Base-by-base conservation (phyloP, 257 asterid genomes). In the Solanum lignicaule region DNA sequence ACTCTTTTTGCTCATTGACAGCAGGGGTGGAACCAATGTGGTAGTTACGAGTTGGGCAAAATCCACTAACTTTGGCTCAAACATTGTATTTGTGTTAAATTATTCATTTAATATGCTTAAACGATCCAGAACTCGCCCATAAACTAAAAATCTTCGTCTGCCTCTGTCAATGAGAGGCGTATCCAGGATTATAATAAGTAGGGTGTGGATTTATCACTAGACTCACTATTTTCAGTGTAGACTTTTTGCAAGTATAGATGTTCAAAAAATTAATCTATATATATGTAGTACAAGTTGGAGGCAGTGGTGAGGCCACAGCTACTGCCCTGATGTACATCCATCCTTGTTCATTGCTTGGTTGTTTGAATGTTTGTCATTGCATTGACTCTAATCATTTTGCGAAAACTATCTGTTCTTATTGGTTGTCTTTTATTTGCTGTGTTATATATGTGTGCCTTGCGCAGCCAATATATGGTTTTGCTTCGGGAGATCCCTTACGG, bases 391-490 rank as follows among this genome's bases (percentile, higher is more conserved):
- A 52, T 48, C 86, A 32, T 18, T 46, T 46, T 6, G 16, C 11
- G 1, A 5, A 29, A 82, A 48, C 68, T 82, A 9, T 18, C 29
- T 82, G 69, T 18, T 82, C 31, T 75, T 75, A 73, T 35, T 74
- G 83, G 20, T 74, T 74, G 31, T 74, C 10, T 74, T 74, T 74
- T 74, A 36, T 36, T 74, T 36, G 52, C 11, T 75, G 83, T 36
- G 32, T 36, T 86, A 7, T 35, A 21, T 46, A 21, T 33, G 72
- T 73, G 74, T 73, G 55, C 88, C 32, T 73, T 52, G 73, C 4
- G 18, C 94, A 96, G 99, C 99, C 99, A 2, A 87, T 97, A 52
- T 95, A 97, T 90, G 99, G 99, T 83, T 97, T 95, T 93, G 98
- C 96, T 8, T 96, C 99, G 32, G 95, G 98, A 84, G 98, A 94